phyloP scores from a whole-genome alignment of 352 stramenopile species.

The Globisporangium takayamanum region DNA sequence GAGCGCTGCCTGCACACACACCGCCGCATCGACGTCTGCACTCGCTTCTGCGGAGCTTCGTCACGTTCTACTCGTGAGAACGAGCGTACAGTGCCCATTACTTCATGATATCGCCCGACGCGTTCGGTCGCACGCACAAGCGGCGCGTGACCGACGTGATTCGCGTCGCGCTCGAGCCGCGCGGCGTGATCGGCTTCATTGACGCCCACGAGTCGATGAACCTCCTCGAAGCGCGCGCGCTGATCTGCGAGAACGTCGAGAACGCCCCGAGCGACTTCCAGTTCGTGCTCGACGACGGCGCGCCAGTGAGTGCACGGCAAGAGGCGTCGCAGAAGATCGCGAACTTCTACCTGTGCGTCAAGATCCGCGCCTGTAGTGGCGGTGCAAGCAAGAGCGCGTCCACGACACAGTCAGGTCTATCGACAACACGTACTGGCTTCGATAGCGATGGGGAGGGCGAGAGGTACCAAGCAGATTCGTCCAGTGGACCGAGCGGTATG shows the following conservation, averaged over 20 bases:
- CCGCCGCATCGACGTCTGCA: no score
- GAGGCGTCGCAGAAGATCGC: slow-evolving; percentile 50
- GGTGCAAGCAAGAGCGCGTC: slow-evolving; percentile 7
- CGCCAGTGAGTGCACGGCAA: slow-evolving; percentile 49
- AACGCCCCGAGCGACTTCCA: slow-evolving; percentile 58
- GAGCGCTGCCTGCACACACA: no score
- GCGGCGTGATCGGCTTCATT: slow-evolving; percentile 71
- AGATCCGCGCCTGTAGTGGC: slow-evolving; percentile 45
- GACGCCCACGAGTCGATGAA: slow-evolving; percentile 61
- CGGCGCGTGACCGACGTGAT: slow-evolving; percentile 51
- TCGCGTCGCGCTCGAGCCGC: slow-evolving; percentile 50
- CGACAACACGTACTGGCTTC: background rate
- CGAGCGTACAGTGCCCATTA: no score
- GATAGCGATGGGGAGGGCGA: background rate
- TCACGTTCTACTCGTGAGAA: no score
- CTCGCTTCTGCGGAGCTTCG: no score
- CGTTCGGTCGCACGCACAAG: slow-evolving; percentile 35
- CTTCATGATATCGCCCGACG: slow-evolving; percentile 49
- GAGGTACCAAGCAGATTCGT: slow-evolving; percentile 3
- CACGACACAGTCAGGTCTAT: slow-evolving; percentile 2
- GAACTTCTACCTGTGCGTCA: slow-evolving; percentile 64
- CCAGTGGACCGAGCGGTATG: slow-evolving; percentile 1
- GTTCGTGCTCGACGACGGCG: slow-evolving; percentile 64
- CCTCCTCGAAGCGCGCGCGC: slow-evolving; percentile 42
- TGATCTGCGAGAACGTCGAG: slow-evolving; percentile 69